Base-by-base conservation (phyloP, 2,329 filamentous ascomycete genomes). In the Blastomyces parvus region DNA sequence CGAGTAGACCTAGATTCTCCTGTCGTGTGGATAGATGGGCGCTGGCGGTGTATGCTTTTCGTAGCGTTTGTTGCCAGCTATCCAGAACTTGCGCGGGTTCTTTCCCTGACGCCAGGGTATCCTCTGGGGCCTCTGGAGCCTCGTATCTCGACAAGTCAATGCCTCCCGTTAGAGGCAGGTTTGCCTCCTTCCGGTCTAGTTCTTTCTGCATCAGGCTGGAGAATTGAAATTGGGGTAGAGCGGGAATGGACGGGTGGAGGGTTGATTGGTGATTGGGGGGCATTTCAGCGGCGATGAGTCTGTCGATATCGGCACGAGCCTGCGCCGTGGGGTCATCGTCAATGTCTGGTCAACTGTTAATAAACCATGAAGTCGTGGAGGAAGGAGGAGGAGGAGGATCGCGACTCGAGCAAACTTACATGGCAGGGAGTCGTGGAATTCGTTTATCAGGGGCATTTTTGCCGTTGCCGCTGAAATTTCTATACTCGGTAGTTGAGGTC, bases 141-240 rank as follows among this genome's bases (percentile, higher is more conserved):
- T 96, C 90, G 83, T 97, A 97, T 69, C 92, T 90, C 53, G 83
- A 79, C 22, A 91, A 80, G 74, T 96, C 89, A 69, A 96, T 86
- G 62, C 84, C 85, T 46, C 76, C 83, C 0, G 76, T 73, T 63
- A 89, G 77, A 1, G 86, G 83, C n/a, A 81, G 72, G 62, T 82
- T 80, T n/a, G 81, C 72, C 55, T 84, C 79, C 64, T 92, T 81
- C 67, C 90, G 88, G 25, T 79, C 77, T 66, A 93, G 82, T 71
- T 96, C 91, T 68, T 83, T 74, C 68, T 82, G 72, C 48, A 96
- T 80, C n/a, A 87, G 75, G 4, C 85, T 82, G 5, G 88, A 85
- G 78, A 91, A 89, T 60, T 75, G 77, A 5, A 84, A 78, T 42
- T 77, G 75, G 66, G 78, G 79, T 19, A 78, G 70, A 1, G 82